Evolutionary conservation across 805 yeast genomes (phyloP).

Genomic region (Cyberlindnera mycetangii): DNA sequence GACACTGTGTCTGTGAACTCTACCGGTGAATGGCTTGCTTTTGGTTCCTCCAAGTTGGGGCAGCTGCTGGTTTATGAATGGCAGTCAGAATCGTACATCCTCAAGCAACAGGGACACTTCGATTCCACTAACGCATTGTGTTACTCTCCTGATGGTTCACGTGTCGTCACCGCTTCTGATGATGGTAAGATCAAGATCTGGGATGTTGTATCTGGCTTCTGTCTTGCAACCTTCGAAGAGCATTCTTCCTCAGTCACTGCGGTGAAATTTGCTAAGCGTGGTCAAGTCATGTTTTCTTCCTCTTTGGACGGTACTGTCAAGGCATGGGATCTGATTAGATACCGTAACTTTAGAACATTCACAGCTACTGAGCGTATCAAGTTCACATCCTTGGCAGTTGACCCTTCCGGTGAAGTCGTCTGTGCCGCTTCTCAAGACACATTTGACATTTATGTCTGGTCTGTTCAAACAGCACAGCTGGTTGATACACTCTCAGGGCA

Average conservation of each 20-base stretch:
- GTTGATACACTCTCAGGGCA: conserved; percentile 89
- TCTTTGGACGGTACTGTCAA: conserved; percentile 95
- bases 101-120: conserved; percentile 96
- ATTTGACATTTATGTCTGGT: conserved; percentile 93
- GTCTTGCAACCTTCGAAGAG: conserved; percentile 87
- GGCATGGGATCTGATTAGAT: conserved; percentile 94
- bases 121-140: conserved; percentile 81
- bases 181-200: conserved; percentile 97
- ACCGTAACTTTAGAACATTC: conserved; percentile 90
- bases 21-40: conserved; percentile 95
- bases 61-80: conserved; percentile 96
- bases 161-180: conserved; percentile 90
- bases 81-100: conserved; percentile 94
- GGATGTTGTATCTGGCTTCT: conserved; percentile 92
- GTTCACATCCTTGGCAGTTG: conserved; percentile 87
- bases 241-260: conserved; percentile 88
- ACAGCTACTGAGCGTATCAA: conserved; percentile 88
- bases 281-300: conserved; percentile 87
- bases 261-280: conserved; percentile 81
- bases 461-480: conserved; percentile 92
- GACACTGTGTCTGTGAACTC: conserved; percentile 76
- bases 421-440: conserved; percentile 92
- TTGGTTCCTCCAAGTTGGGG: conserved; percentile 89
- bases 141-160: conserved; percentile 93
- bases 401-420: conserved; percentile 95